A percentile compares a stretch with the other conserved stretches of the same genome.
phyloP scores from a whole-genome alignment of 192 early-diverging fungal species.

The Pilobolus umbonatus region DNA sequence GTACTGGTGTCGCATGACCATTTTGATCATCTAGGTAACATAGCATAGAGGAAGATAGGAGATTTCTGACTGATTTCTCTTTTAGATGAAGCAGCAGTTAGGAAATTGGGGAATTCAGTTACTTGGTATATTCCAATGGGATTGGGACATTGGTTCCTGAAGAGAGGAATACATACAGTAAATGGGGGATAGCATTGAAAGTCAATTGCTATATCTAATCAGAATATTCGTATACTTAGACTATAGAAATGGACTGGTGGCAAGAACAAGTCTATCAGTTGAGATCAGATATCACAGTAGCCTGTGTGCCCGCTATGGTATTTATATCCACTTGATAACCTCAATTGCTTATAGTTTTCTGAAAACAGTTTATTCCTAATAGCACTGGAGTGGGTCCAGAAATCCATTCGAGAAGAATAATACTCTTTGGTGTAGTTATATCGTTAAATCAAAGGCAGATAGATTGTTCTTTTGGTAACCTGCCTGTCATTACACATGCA shows the following conservation, averaged over 20 bases:
- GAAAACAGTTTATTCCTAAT: constrained; percentile 15
- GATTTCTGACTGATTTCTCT: background rate
- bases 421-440: constrained; percentile 43
- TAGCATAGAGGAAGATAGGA: background rate
- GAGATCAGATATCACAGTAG: constrained; percentile 36
- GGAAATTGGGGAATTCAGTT: constrained; percentile 44
- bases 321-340: background rate
- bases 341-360: background rate
- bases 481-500: too few species aligned
- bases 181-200: background rate
- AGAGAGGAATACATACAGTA: constrained; percentile 45
- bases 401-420: constrained; percentile 29
- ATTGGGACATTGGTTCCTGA: constrained; percentile 40
- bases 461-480: constrained; percentile 52
- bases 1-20: constrained; percentile 54
- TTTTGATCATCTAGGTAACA: constrained; percentile 44
- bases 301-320: constrained; percentile 36
- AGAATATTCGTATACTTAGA: constrained; percentile 12
- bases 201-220: background rate
- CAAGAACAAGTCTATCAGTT: constrained; percentile 38
- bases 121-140: constrained; percentile 56
- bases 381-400: constrained; percentile 34
- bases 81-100: constrained; percentile 43
- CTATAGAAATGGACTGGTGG: constrained; percentile 55
- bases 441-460: constrained; percentile 34